A percentile compares a stretch with the other conserved stretches of the same genome.
Conservation (phyloP, 768 basidiomycete genomes). For the Lactifluus rugatus region DNA sequence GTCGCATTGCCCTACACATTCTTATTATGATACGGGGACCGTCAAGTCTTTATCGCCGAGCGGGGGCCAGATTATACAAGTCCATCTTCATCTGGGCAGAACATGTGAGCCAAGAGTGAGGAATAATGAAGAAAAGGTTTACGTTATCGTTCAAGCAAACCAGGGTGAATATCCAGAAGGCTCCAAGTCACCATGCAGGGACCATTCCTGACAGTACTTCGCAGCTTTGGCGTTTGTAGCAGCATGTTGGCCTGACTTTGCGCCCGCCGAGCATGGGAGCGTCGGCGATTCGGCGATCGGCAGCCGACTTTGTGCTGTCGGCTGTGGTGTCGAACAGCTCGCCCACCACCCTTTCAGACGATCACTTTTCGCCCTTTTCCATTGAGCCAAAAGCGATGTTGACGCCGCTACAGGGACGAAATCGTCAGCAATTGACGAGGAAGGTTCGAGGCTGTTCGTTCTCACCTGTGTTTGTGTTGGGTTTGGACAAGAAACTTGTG, state of each 20-base stretch:
- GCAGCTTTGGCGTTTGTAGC: neutral
- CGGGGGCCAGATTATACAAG: no score
- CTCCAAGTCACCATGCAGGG: conserved; percentile 4
- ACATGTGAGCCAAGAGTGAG: neutral
- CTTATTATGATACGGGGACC: neutral
- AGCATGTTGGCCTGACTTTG: neutral
- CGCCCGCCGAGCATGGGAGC: neutral
- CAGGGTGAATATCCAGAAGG: conserved; percentile 11
- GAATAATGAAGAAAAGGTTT: neutral
- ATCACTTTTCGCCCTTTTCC: neutral
- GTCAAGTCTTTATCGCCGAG: no score
- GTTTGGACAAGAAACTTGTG: neutral
- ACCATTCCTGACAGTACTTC: conserved; percentile 1
- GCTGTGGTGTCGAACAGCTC: neutral
- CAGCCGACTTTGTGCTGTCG: neutral
- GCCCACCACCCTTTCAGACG: neutral
- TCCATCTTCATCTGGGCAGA: neutral
- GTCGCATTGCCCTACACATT: neutral
- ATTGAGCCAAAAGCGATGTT: neutral
- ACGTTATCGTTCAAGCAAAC: neutral
- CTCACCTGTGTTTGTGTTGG: conserved; percentile 6
- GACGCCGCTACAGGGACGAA: neutral
- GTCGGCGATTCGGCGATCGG: neutral
- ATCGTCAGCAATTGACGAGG: neutral
- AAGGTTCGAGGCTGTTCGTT: no score